Evolutionary conservation across 2,329 filamentous ascomycete species (phyloP), one percentile per base, ranked within the genome.

Genomic region (Paracamarosporium sp.): DNA sequence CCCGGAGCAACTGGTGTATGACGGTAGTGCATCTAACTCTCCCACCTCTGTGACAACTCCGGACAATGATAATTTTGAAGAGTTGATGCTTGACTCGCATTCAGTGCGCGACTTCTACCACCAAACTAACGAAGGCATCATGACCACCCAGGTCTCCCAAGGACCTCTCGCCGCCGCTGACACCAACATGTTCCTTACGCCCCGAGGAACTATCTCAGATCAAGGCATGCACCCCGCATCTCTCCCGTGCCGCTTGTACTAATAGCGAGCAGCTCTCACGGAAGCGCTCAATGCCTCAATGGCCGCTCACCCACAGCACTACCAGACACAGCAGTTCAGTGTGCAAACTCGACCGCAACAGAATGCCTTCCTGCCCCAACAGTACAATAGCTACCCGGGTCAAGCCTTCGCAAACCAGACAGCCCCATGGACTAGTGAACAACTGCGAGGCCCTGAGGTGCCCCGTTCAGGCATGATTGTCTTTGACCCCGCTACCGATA

Each of bases 41-140:
- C 72, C 73, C 7, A 74, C 69, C 12, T 75, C 72, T 57, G 68
- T 74, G 20, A 70, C 58, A 59, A 76, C 74, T 8, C 73, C 74
- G 3, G 72, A 76, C 44, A 63, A 66, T 58, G 69, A 74, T 13
- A 61, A 61, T 1, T 75, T 73, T 33, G 73, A 76, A 38, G 64
- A 67, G 24, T 70, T 72, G 8, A 71, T 74, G 68, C 67, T 69
- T 27, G 70, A 75, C 48, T 51, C 66, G n/a, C 62, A 71, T n/a
- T 60, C 60, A 5, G 62, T 72, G 41, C 60, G 67, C 50, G 65
- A 62, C 30, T 70, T 70, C 56, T 74, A 72, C 51, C 54, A 72
- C 51, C 54, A 68, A 24, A 45, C 70, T 31, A 68, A 66, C 55
- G 56, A 52, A 27, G 55, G 54, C 38, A 65, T 58, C 48, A 67